phyloP scores from a whole-genome alignment of 2,329 filamentous ascomycete species.

The Dendrostoma leiphaemia region DNA sequence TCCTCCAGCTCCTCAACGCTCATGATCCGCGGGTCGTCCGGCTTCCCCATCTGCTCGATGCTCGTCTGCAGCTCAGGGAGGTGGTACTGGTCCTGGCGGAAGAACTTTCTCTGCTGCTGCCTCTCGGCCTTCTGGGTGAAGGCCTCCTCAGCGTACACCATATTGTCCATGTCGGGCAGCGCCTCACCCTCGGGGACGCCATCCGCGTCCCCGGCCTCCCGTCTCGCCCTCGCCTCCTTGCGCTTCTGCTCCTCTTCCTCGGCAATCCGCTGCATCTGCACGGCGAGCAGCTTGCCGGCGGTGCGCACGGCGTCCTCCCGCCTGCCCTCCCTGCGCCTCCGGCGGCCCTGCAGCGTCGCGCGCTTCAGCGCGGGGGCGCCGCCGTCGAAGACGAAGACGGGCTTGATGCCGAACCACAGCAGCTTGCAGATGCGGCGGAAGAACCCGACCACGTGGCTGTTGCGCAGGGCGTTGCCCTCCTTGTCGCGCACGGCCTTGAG shows the following conservation, averaged over 20 bases:
- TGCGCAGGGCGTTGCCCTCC: constrained; percentile 93
- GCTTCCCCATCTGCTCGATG: constrained; percentile 81
- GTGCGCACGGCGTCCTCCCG: constrained; percentile 91
- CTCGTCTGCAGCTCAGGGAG: constrained; percentile 79
- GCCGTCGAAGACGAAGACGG: constrained; percentile 97
- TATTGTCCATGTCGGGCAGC: constrained; percentile 63
- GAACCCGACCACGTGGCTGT: constrained; percentile 95
- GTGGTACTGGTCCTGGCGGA: constrained; percentile 93
- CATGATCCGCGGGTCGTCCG: constrained; percentile 95
- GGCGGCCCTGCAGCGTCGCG: constrained; percentile 79
- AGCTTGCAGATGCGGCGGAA: constrained; percentile 98
- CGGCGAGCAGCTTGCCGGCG: constrained; percentile 83
- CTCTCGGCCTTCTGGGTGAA: constrained; percentile 78
- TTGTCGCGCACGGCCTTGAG: constrained; percentile 98
- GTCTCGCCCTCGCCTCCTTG: constrained; percentile 57
- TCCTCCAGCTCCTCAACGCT: constrained; percentile 89
- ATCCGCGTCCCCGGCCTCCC: constrained; percentile 39
- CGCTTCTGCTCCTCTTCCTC: constrained; percentile 78
- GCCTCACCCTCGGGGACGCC: constrained; percentile 55
- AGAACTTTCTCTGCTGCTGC: constrained; percentile 71
- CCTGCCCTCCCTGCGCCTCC: constrained; percentile 78
- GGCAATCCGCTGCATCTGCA: constrained; percentile 89
- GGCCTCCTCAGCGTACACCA: constrained; percentile 90
- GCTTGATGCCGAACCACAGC: constrained; percentile 92
- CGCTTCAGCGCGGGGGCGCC: constrained; percentile 88